Base-by-base conservation (phyloP, 2,329 filamentous ascomycete genomes). In the Aspergillus texensis region DNA sequence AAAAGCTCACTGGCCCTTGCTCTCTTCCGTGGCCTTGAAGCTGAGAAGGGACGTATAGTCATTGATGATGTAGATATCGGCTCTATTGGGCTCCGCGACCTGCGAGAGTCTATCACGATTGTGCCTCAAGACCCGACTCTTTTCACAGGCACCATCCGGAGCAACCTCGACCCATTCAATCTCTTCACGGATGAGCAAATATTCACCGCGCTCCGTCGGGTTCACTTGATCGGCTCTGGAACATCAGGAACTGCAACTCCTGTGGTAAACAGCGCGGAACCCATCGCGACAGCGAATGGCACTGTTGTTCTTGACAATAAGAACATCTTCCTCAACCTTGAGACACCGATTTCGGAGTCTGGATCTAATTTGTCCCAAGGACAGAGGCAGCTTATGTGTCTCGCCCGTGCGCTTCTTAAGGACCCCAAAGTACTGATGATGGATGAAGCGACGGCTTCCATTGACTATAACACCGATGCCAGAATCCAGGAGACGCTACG, bases 381-480 rank as follows among this genome's bases (percentile, higher is more conserved):
- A 54, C 95, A 99, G 77, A 89, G 95, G 9, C 95, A 99, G 78
- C 89, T 99, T 11, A 84, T 99, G 61, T 99, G 95, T 75, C 88
- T 99, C 11, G 95, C 94, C 0, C 90, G 95, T 61, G 95, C 95
- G 0, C 88, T 99, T 69, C 89, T 99, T 67, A 97, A 96, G 80
- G 87, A 88, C 39, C 94, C 95, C 0, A 94, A 91, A 68, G 93
- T 99, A 1, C 84, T 99, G n/a, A 90, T 99, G 74, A 98, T 99
- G 95, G 95, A 99, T 78, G 95, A 99, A 82, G 95, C 95, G 0
- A 99, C 95, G 0, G 95, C 95, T 0, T 96, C 92, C 0, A 98
- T 99, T 73, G 95, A 99, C 80, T 98, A 98, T 79, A 91, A 89
- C 6, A 99, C 95, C 2, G 95, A 99, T 73, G 85, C 90, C 57